Percentiles rank a stretch among this genome's conserved stretches.
Evolutionary conservation across 257 asterid species (phyloP).

Genomic region (Solanum paucissectum): DNA sequence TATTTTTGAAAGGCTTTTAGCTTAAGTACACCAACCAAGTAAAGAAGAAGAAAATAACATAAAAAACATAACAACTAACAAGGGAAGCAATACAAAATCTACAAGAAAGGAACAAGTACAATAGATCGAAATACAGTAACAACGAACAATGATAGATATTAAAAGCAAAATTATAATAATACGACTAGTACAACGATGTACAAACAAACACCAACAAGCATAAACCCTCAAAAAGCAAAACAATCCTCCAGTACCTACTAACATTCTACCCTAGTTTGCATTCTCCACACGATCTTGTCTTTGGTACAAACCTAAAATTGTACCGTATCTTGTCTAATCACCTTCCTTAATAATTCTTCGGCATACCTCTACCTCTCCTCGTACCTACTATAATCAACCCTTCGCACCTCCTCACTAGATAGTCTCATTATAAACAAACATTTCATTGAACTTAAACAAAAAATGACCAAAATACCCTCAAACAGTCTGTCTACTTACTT

Average conservation of each 20-base stretch:
- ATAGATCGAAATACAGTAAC: fast-evolving
- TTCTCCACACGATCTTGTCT: background rate
- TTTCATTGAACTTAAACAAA: background rate
- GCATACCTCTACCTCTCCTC: no score
- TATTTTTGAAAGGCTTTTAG: fast-evolving
- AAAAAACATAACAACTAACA: no score
- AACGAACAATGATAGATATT: background rate
- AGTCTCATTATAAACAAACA: background rate
- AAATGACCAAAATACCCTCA: background rate
- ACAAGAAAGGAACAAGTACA: background rate
- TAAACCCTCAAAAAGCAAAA: background rate
- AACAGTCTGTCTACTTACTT: background rate
- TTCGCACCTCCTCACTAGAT: background rate
- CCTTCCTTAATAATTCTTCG: fast-evolving
- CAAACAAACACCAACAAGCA: background rate
- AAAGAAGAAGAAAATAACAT: no score
- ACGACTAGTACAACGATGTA: background rate
- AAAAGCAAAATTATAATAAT: background rate
- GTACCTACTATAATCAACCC: background rate
- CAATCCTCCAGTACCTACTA: fast-evolving
- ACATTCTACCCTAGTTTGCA: background rate
- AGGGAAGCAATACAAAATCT: background rate
- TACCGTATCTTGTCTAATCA: fast-evolving
- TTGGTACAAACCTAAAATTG: background rate
- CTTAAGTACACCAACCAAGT: background rate